Evolutionary conservation across 495 filamentous ascomycete genomes (phyloP).

Genomic region (Trichoderma erinaceum): DNA sequence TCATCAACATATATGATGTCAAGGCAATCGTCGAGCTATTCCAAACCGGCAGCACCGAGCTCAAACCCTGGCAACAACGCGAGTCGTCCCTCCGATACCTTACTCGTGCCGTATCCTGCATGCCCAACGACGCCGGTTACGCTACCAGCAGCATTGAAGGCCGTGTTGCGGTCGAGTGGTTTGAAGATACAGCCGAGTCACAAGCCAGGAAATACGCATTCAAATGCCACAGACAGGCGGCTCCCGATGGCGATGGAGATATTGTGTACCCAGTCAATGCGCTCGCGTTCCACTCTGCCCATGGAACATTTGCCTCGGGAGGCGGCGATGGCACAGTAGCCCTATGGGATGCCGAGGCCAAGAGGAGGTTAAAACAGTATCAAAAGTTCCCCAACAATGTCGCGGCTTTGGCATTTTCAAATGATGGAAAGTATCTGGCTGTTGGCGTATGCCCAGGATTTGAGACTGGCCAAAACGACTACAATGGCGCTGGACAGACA

Average conservation of each 20-base stretch:
- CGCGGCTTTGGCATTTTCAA: conserved; percentile 66
- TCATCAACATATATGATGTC: conserved; percentile 89
- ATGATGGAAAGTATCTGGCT: conserved; percentile 75
- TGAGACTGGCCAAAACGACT: conserved; percentile 81
- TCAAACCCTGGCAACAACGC: conserved; percentile 80
- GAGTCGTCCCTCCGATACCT: conserved; percentile 94
- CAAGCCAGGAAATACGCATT: conserved; percentile 95
- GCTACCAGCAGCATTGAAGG: conserved; percentile 86
- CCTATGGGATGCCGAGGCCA: conserved; percentile 89
- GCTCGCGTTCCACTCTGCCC: conserved; percentile 81
- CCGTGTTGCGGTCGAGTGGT: conserved; percentile 93
- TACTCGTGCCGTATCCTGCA: conserved; percentile 88
- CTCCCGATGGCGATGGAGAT: conserved; percentile 58
- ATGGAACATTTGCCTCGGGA: conserved; percentile 87
- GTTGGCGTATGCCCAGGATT: conserved; percentile 84
- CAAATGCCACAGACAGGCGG: conserved; percentile 84
- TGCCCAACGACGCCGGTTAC: conserved; percentile 92
- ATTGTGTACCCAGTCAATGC: conserved; percentile 95
- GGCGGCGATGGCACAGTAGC: conserved; percentile 94
- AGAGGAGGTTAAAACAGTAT: conserved; percentile 86
- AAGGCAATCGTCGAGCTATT: conserved; percentile 54
- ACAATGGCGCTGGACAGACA: conserved; percentile 59
- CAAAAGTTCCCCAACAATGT: conserved; percentile 75
- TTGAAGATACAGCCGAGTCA: conserved; percentile 76
- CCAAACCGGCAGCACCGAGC: conserved; percentile 42